phyloP scores from a whole-genome alignment of 768 basidiomycete genomes.

The Leccinum subgranulosum region DNA sequence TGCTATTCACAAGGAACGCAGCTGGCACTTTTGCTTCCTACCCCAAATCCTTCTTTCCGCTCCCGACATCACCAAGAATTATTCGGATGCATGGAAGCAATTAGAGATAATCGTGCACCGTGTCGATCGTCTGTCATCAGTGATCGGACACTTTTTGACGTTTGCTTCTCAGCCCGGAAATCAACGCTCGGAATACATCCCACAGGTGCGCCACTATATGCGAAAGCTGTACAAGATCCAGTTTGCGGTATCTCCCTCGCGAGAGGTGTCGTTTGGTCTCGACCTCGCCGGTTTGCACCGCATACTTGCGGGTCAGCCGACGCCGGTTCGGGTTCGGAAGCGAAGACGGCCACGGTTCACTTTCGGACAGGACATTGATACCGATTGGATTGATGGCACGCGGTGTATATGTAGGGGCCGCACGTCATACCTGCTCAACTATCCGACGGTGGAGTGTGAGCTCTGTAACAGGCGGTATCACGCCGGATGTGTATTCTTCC shows the following conservation, averaged over 20 bases:
- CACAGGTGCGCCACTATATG: slow-evolving; percentile 88
- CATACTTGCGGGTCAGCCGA: slow-evolving; percentile 67
- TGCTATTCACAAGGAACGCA: slow-evolving; percentile 75
- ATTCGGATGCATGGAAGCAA: slow-evolving; percentile 78
- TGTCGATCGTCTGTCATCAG: slow-evolving; percentile 67
- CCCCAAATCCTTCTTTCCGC: slow-evolving; percentile 67
- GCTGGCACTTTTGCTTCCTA: slow-evolving; percentile 80
- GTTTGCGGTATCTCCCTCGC: slow-evolving; percentile 81
- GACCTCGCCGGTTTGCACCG: slow-evolving; percentile 82
- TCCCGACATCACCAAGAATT: slow-evolving; percentile 75
- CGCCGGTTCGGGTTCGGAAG: slow-evolving; percentile 48
- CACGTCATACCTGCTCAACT: slow-evolving; percentile 55
- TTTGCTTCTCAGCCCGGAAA: slow-evolving; percentile 67
- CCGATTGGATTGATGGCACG: slow-evolving; percentile 71
- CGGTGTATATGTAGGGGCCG: slow-evolving; percentile 79
- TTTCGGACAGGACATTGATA: slow-evolving; percentile 75
- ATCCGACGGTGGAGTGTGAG: slow-evolving; percentile 66
- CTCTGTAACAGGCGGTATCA: slow-evolving; percentile 67
- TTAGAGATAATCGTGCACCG: slow-evolving; percentile 78
- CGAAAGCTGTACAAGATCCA: slow-evolving; percentile 87
- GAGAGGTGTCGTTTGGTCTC: slow-evolving; percentile 77
- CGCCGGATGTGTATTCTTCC: slow-evolving; percentile 72
- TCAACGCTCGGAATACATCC: slow-evolving; percentile 72
- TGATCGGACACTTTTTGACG: slow-evolving; percentile 78
- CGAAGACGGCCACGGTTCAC: slow-evolving; percentile 59